Percentiles rank a stretch among this genome's conserved stretches.
Conservation (phyloP, 2,329 filamentous ascomycete genomes). For the Thelonectria rubi region DNA sequence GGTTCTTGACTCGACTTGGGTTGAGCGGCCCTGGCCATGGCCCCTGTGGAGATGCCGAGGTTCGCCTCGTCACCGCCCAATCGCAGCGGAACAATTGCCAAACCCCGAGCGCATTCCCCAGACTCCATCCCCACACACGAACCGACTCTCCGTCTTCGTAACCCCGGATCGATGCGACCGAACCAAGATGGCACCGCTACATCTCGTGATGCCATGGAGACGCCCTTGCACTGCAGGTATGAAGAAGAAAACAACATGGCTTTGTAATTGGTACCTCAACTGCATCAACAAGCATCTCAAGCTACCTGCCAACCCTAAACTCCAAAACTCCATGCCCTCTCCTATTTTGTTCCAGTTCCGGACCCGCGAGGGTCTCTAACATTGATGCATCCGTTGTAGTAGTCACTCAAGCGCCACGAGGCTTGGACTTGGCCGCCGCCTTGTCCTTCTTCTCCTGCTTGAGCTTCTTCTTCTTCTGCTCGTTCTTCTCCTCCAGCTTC, state of each 20-base stretch:
- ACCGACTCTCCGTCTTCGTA: not conserved
- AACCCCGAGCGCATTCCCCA: conserved; percentile 17
- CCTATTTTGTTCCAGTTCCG: conserved; percentile 10
- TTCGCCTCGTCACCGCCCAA: conserved; percentile 28
- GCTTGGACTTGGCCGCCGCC: conserved; percentile 88
- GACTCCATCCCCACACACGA: conserved; percentile 10
- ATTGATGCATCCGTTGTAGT: not conserved
- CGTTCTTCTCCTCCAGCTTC: conserved; percentile 91
- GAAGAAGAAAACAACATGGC: not conserved
- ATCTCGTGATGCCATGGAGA: not conserved
- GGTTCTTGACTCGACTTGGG: not conserved
- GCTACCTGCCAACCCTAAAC: conserved; percentile 17
- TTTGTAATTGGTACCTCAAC: not conserved
- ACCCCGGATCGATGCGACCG: not conserved
- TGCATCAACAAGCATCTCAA: not conserved
- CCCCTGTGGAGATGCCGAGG: conserved; percentile 40
- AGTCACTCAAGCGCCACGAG: conserved; percentile 64
- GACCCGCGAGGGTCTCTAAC: conserved; percentile 30
- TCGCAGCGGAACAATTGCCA: conserved; percentile 38
- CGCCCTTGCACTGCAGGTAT: not conserved
- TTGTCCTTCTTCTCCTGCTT: conserved; percentile 97
- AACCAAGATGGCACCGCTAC: not conserved
- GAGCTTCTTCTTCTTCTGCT: conserved; percentile 92
- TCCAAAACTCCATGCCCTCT: conserved; percentile 36
- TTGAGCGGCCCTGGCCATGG: not conserved